Evolutionary conservation across 2,329 filamentous ascomycete species (phyloP).

Genomic region (Fusarium torreyae): DNA sequence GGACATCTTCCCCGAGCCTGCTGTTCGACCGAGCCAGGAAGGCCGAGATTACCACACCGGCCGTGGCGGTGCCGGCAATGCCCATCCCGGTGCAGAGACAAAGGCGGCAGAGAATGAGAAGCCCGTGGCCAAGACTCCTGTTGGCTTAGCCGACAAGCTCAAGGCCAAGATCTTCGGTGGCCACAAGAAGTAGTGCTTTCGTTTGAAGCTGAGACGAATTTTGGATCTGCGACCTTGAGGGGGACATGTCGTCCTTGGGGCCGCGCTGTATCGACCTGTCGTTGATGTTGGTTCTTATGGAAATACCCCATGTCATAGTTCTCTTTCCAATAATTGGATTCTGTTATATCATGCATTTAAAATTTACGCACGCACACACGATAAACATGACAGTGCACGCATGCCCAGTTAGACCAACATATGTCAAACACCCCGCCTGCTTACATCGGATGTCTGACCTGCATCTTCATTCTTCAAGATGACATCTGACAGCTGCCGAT

Average conservation of each 20-base stretch:
- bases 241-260: slow-evolving; percentile 10
- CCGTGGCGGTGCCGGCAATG: slow-evolving; percentile 73
- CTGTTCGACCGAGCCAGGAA: slow-evolving; percentile 64
- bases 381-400: neutral
- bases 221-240: slow-evolving; percentile 8
- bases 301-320: slow-evolving; percentile 49
- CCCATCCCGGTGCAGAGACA: slow-evolving; percentile 57
- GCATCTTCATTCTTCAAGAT: slow-evolving; percentile 13
- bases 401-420: slow-evolving; percentile 12
- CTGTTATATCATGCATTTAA: slow-evolving; percentile 19
- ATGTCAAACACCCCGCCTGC: slow-evolving; percentile 6
- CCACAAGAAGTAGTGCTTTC: slow-evolving; percentile 61
- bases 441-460: slow-evolving; percentile 13
- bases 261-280: slow-evolving; percentile 11
- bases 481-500: slow-evolving; percentile 30
- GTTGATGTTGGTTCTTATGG: slow-evolving; percentile 40
- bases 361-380: slow-evolving; percentile 6
- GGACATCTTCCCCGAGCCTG: slow-evolving; percentile 68
- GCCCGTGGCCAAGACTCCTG: slow-evolving; percentile 50
- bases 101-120: slow-evolving; percentile 51
- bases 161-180: slow-evolving; percentile 68
- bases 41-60: slow-evolving; percentile 70
- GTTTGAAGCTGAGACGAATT: slow-evolving; percentile 2
- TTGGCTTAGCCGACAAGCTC: slow-evolving; percentile 69
- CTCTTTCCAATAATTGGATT: slow-evolving; percentile 25